Evolutionary conservation across 306 rosid species (phyloP).

Genomic region (Prinsepia uniflora): DNA sequence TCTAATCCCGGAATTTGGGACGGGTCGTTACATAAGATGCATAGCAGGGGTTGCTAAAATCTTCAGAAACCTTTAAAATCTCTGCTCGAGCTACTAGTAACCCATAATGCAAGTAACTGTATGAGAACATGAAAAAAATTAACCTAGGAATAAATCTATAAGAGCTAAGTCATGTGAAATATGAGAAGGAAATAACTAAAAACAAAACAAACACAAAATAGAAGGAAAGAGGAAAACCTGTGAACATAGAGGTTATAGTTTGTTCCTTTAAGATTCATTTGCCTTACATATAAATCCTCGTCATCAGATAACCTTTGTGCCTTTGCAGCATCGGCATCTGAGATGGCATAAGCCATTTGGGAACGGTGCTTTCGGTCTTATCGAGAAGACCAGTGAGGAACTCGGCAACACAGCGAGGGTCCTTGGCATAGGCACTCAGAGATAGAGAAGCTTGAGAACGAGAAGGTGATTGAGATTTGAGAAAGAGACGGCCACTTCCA

Average conservation of each 20-base stretch:
- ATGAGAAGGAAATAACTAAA: background rate
- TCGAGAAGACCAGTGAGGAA: constrained; percentile 61
- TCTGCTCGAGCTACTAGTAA: constrained; percentile 96
- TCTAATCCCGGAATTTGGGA: too few relatives aligned
- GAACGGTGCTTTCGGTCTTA: constrained; percentile 69
- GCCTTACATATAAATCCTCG: constrained; percentile 61
- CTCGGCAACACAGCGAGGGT: constrained; percentile 67
- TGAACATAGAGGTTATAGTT: constrained; percentile 85
- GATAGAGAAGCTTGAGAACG: too few relatives aligned
- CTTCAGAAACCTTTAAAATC: constrained; percentile 66
- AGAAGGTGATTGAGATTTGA: too few relatives aligned
- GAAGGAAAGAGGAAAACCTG: constrained; percentile 56
- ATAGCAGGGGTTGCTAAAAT: constrained; percentile 72
- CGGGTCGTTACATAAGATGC: too few relatives aligned
- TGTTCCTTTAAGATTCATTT: constrained; percentile 78
- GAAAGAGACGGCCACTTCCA: too few relatives aligned
- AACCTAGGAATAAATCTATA: constrained; percentile 5
- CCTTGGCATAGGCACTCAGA: constrained; percentile 61
- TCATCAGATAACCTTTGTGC: constrained; percentile 60
- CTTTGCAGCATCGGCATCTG: constrained; percentile 62
- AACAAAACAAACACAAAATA: constrained; percentile 8
- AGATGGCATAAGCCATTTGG: constrained; percentile 97
- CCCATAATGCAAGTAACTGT: constrained; percentile 90
- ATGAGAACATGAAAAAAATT: constrained; percentile 25
- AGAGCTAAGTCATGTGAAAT: background rate